Percentiles rank a stretch among this genome's conserved stretches.
phyloP scores from a whole-genome alignment of 768 basidiomycete genomes.

The Hemileccinum impolitum region DNA sequence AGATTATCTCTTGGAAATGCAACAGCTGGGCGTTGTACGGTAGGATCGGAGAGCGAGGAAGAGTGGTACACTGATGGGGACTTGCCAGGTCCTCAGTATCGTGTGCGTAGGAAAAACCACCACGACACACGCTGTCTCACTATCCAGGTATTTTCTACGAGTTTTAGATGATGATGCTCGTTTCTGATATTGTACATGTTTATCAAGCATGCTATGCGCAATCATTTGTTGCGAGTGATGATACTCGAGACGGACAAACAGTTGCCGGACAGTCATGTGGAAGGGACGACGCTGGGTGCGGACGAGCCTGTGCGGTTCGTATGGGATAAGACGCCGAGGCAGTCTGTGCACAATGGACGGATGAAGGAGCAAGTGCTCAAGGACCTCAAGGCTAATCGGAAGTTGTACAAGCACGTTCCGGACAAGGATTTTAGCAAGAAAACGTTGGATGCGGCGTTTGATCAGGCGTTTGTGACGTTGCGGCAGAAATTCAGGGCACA shows the following conservation, averaged over 20 bases:
- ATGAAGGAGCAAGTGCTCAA: slow-evolving; percentile 65
- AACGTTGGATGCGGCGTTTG: slow-evolving; percentile 58
- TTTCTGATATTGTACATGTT: slow-evolving; percentile 7
- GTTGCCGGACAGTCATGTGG: slow-evolving; percentile 59
- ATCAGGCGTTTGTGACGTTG: slow-evolving; percentile 67
- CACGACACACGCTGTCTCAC: slow-evolving; percentile 66
- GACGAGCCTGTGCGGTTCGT: slow-evolving; percentile 69
- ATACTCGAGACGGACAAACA: slow-evolving; percentile 50
- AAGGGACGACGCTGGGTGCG: slow-evolving; percentile 44
- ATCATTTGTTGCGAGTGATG: slow-evolving; percentile 62
- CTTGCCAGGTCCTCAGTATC: slow-evolving; percentile 31
- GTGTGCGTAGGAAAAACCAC: slow-evolving; percentile 48
- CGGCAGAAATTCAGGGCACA: slow-evolving; percentile 66
- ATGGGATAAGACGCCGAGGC: slow-evolving; percentile 75
- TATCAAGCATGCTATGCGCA: slow-evolving; percentile 64
- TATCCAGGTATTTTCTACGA: slow-evolving; percentile 47
- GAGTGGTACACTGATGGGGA: slow-evolving; percentile 35
- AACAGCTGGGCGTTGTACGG: slow-evolving; percentile 32
- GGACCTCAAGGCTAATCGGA: slow-evolving; percentile 56
- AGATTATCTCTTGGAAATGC: slow-evolving; percentile 9
- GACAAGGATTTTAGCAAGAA: slow-evolving; percentile 66
- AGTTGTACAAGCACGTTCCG: slow-evolving; percentile 58
- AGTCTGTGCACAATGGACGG: slow-evolving; percentile 67
- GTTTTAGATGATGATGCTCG: no score
- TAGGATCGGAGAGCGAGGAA: slow-evolving; percentile 37